These are phyloP conservation scores for Myrica gale DNA, from an alignment of 306 rosid species.

Conservation along the genomic window DNA sequence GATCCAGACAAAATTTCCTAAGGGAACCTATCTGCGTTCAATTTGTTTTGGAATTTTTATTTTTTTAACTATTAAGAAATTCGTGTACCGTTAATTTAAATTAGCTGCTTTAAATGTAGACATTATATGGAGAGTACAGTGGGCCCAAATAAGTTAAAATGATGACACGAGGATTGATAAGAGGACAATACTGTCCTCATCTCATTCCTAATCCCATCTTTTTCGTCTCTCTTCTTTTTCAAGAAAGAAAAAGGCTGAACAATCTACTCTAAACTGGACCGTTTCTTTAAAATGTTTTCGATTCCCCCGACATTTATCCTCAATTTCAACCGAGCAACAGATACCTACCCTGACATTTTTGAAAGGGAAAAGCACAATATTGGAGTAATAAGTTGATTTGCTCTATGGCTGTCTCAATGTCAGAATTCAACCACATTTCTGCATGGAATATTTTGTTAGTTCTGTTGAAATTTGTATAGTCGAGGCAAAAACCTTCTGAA, in stretches of 20 bases:
- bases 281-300: too few species aligned
- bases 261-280: neutral
- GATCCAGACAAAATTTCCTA: too few species aligned
- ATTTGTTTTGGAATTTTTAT: neutral
- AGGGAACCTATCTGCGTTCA: neutral
- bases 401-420: too few species aligned
- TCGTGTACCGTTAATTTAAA: neutral
- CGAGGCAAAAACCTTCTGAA: neutral
- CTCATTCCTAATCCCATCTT: neutral
- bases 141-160: neutral
- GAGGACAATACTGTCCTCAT: neutral
- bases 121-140: neutral
- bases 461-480: neutral
- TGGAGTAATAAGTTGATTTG: too few species aligned
- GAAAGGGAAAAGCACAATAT: neutral
- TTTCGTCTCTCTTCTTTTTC: neutral
- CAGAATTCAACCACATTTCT: neutral
- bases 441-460: neutral
- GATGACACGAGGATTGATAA: neutral
- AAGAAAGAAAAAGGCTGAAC: neutral
- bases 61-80: neutral
- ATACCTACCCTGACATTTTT: neutral
- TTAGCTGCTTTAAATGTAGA: too few species aligned
- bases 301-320: neutral
- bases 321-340: neutral